A percentile compares a stretch with the other conserved stretches of the same genome.
These are phyloP conservation scores for Scenedesmus sp. DNA, from an alignment of 163 green algal genomes.

Conservation along the genomic window DNA sequence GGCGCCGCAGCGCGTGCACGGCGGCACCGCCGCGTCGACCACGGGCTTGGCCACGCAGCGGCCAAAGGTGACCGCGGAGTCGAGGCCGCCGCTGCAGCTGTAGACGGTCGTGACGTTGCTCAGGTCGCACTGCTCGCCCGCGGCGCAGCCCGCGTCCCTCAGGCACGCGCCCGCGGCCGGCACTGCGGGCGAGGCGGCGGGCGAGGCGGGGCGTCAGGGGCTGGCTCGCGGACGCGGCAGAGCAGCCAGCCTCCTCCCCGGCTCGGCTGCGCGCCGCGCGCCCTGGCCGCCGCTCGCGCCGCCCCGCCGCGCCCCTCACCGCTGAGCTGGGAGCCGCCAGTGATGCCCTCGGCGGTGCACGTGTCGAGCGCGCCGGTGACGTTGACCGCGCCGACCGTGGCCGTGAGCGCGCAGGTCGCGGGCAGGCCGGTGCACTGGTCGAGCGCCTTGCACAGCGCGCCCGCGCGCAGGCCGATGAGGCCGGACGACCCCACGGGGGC, in stretches of 20 bases:
- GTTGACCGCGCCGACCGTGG: background rate
- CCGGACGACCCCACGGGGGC: too few species aligned
- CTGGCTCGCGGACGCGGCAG: too few species aligned
- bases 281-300: too few species aligned
- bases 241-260: too few species aligned
- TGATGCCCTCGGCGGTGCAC: slow-evolving; percentile 12
- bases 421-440: background rate
- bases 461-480: slow-evolving; percentile 5
- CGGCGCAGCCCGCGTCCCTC: slow-evolving; percentile 5
- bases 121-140: slow-evolving; percentile 13
- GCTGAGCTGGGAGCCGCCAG: background rate
- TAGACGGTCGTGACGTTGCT: background rate
- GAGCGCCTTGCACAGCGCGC: slow-evolving; percentile 11
- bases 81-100: background rate
- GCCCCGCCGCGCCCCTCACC: too few species aligned
- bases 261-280: too few species aligned
- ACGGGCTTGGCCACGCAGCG: background rate
- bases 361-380: background rate
- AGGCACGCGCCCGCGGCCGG: slow-evolving; percentile 5
- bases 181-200: too few species aligned
- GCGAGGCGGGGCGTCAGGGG: too few species aligned
- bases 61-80: background rate
- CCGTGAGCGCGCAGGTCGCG: background rate
- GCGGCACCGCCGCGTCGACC: background rate
- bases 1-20: slow-evolving; percentile 7